Percentiles rank a stretch among this genome's conserved stretches.
These are phyloP conservation scores for Metschnikowia chrysomelidarum DNA, from an alignment of 805 yeast species.

Conservation along the genomic window DNA sequence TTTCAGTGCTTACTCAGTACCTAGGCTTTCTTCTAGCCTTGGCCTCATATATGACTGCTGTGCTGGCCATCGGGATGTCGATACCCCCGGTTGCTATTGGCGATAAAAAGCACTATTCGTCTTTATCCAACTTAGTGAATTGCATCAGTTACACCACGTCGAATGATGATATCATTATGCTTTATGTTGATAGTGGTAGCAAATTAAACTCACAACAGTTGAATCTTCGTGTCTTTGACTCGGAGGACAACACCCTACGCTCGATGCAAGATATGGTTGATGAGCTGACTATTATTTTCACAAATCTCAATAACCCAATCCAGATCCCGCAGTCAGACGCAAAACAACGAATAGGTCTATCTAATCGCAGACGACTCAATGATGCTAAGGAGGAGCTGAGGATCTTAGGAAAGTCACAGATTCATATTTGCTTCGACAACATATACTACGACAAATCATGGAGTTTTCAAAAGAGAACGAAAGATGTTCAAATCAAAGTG, in stretches of 20 bases:
- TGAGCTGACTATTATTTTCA: slow-evolving; percentile 35
- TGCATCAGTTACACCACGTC: slow-evolving; percentile 38
- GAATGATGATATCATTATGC: slow-evolving; percentile 37
- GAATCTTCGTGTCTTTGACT: slow-evolving; percentile 37
- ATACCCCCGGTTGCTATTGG: slow-evolving; percentile 35
- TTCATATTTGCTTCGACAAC: slow-evolving; percentile 43
- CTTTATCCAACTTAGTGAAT: slow-evolving; percentile 28
- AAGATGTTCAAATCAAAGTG: slow-evolving; percentile 35
- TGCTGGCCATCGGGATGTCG: slow-evolving; percentile 30
- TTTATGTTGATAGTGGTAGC: slow-evolving; percentile 31
- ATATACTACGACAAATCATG: slow-evolving; percentile 41
- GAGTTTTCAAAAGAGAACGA: slow-evolving; percentile 34
- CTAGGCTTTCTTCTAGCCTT: no score
- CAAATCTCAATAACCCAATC: slow-evolving; percentile 33
- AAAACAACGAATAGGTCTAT: slow-evolving; percentile 8
- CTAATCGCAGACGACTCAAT: slow-evolving; percentile 10
- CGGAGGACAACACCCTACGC: slow-evolving; percentile 35
- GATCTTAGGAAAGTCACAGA: slow-evolving; percentile 26
- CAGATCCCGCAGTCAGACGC: slow-evolving; percentile 16
- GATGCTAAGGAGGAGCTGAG: slow-evolving; percentile 19
- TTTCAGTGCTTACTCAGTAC: no score
- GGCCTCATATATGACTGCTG: no score
- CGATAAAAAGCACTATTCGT: slow-evolving; percentile 28
- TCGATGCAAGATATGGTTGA: slow-evolving; percentile 27
- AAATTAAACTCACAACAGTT: slow-evolving; percentile 32